Evolutionary conservation across 331 rosid genomes (phyloP).

Genomic region (Pyrus hybrid): DNA sequence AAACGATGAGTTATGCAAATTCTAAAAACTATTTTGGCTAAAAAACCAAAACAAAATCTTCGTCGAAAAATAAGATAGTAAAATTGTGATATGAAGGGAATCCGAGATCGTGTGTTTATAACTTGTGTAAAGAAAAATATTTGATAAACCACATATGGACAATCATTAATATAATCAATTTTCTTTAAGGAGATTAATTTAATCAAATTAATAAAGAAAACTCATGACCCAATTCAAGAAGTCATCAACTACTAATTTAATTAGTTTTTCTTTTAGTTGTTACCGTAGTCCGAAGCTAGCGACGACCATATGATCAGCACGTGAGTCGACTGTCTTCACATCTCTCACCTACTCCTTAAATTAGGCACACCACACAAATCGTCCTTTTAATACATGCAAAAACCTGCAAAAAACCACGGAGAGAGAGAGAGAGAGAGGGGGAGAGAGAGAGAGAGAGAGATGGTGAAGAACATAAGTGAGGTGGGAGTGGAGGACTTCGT

Average conservation of each 20-base stretch:
- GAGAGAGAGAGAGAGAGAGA: not conserved
- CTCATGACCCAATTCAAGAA: not conserved
- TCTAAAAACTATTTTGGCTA: too few species aligned
- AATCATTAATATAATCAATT: not conserved
- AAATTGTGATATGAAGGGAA: too few species aligned
- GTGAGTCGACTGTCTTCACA: not conserved
- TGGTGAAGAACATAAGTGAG: constrained; percentile 38
- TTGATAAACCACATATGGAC: not conserved
- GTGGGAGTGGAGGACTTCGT: constrained; percentile 41
- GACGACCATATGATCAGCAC: not conserved
- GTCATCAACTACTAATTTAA: not conserved
- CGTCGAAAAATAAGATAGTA: too few species aligned
- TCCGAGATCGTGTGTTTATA: too few species aligned
- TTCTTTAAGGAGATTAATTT: too few species aligned
- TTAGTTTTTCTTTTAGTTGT: not conserved
- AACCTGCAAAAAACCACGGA: too few species aligned
- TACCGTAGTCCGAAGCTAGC: not conserved
- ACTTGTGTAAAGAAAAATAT: not conserved
- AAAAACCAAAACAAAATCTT: too few species aligned
- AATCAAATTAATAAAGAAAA: not conserved
- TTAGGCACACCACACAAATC: not conserved
- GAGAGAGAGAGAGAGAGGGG: not conserved
- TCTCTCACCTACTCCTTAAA: not conserved
- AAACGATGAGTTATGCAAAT: too few species aligned
- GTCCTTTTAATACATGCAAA: too few species aligned